Evolutionary conservation across 2,329 filamentous ascomycete genomes (phyloP).

Genomic region (Eurotiales sp.): DNA sequence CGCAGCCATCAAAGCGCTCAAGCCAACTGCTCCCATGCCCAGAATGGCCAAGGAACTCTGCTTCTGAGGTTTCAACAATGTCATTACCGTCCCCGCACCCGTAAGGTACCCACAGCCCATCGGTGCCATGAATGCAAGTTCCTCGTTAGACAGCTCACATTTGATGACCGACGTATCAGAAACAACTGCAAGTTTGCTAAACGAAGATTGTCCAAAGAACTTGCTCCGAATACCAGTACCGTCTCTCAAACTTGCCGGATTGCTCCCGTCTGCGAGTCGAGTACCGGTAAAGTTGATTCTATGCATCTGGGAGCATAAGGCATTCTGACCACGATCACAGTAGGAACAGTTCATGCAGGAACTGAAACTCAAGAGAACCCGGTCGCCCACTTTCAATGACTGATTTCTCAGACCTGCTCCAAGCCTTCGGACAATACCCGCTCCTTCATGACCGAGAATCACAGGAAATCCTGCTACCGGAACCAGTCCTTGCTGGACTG

Average conservation of each 20-base stretch:
- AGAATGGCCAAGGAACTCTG: conserved; percentile 23
- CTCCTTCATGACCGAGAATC: conserved; percentile 26
- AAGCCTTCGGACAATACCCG: conserved; percentile 27
- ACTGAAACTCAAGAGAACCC: conserved; percentile 26
- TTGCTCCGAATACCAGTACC: conserved; percentile 24
- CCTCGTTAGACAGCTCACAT: conserved; percentile 17
- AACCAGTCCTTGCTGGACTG: conserved; percentile 24
- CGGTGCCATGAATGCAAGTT: conserved; percentile 26
- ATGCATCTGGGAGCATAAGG: conserved; percentile 21
- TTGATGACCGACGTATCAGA: conserved; percentile 29
- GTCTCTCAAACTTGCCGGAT: conserved; percentile 20
- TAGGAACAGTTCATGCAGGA: conserved; percentile 21
- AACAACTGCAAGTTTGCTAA: conserved; percentile 30
- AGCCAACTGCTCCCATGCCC: conserved; percentile 27
- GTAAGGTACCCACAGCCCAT: conserved; percentile 32
- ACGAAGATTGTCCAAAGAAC: conserved; percentile 35
- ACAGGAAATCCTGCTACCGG: conserved; percentile 24
- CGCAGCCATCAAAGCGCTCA: conserved; percentile 22
- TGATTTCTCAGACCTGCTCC: conserved; percentile 24
- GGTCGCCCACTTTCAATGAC: conserved; percentile 28
- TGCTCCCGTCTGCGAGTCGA: conserved; percentile 17
- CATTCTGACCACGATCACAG: conserved; percentile 20
- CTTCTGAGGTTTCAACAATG: conserved; percentile 23
- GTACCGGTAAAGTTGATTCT: conserved; percentile 25
- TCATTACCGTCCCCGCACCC: conserved; percentile 30